These are phyloP conservation scores for Globisporangium solare DNA, from an alignment of 352 stramenopile species.

Conservation along the genomic window DNA sequence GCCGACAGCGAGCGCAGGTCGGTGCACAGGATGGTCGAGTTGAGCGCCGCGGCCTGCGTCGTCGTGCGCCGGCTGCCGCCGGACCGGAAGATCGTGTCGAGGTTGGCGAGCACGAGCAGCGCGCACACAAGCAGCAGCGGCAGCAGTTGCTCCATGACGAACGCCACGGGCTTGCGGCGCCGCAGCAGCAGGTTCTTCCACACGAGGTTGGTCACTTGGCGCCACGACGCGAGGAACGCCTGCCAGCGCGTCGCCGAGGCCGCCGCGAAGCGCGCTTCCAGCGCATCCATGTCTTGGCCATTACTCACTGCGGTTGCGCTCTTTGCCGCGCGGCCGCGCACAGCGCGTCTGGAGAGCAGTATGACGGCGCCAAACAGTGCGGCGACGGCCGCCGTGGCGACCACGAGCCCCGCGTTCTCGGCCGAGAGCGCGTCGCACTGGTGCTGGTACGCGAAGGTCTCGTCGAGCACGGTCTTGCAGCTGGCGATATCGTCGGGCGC, in stretches of 20 bases:
- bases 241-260: constrained; percentile 9
- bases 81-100: constrained; percentile 23
- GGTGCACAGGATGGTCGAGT: constrained; percentile 14
- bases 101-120: constrained; percentile 30
- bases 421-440: constrained; percentile 2
- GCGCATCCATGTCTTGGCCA: not conserved
- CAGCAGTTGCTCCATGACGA: constrained; percentile 32
- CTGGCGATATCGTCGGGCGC: not conserved
- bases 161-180: constrained; percentile 17
- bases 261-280: constrained; percentile 16
- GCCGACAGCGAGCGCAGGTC: not conserved
- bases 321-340: no score
- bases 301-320: not conserved
- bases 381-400: not conserved
- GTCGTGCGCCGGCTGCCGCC: not conserved
- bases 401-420: constrained; percentile 4
- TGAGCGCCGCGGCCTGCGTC: constrained; percentile 3
- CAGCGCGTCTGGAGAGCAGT: not conserved
- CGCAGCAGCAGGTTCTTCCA: constrained; percentile 42
- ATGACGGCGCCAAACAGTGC: not conserved
- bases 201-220: constrained; percentile 29
- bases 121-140: constrained; percentile 31
- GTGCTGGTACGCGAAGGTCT: constrained; percentile 7
- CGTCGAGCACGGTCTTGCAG: constrained; percentile 6
- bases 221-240: constrained; percentile 9